Evolutionary conservation across 2,329 filamentous ascomycete genomes (phyloP).

Genomic region (Talaromyces islandicus): DNA sequence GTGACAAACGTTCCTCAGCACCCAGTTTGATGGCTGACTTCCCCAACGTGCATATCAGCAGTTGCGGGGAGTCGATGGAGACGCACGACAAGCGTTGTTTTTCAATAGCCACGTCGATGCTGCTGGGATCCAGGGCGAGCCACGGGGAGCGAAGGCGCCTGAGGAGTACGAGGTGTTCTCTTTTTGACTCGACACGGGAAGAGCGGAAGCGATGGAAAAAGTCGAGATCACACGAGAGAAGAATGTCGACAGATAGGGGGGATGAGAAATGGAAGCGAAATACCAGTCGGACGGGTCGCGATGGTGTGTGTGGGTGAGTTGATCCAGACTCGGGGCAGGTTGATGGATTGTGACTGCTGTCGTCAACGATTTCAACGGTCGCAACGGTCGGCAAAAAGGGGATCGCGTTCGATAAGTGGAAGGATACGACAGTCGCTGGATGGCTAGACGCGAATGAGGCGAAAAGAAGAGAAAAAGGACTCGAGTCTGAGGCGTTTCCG

Average conservation of each 20-base stretch:
- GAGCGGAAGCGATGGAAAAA: not conserved
- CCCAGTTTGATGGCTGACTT: constrained; percentile 9
- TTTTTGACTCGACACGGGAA: not conserved
- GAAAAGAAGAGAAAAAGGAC: constrained; percentile 9
- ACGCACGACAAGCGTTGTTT: constrained; percentile 20
- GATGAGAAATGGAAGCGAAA: not conserved
- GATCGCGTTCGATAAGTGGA: constrained; percentile 9
- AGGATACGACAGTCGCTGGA: constrained; percentile 11
- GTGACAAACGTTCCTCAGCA: constrained; percentile 14
- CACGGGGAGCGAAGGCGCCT: not conserved
- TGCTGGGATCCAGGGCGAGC: not conserved
- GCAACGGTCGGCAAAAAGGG: constrained; percentile 5
- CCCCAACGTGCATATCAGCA: constrained; percentile 13
- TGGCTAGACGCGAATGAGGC: constrained; percentile 15
- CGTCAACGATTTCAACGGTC: not conserved
- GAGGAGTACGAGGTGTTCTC: constrained; percentile 1
- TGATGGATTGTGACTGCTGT: not conserved
- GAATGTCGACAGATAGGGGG: not conserved
- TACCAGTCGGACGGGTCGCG: not conserved
- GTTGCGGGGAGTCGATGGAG: constrained; percentile 7
- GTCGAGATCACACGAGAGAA: not conserved
- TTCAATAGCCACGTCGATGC: constrained; percentile 1
- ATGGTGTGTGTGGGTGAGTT: constrained; percentile 1
- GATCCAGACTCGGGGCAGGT: not conserved
- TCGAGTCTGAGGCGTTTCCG: constrained; percentile 5